Conservation (phyloP, 2,329 filamentous ascomycete genomes). For the Aureobasidium sp. region DNA sequence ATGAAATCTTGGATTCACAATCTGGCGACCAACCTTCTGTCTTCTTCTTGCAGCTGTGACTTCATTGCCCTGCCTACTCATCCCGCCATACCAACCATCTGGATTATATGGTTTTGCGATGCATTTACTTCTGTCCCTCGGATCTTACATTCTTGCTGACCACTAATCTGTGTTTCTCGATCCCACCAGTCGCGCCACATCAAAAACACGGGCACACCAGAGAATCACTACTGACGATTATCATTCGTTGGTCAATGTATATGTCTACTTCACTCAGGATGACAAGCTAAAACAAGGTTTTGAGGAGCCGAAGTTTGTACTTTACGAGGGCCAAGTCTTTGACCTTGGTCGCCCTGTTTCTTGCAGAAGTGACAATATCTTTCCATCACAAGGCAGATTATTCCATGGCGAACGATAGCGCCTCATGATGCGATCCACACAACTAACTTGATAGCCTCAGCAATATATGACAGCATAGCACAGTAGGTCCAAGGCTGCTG, state of each 20-base stretch:
- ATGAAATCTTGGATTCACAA: neutral
- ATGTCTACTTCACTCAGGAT: neutral
- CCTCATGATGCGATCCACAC: neutral
- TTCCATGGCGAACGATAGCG: neutral
- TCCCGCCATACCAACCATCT: neutral
- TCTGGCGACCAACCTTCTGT: neutral
- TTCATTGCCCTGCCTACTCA: neutral
- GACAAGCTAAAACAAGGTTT: conserved; percentile 5
- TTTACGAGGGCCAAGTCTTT: neutral
- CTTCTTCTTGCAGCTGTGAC: conserved; percentile 1
- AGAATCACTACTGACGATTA: neutral
- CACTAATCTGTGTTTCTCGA: neutral
- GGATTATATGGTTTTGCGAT: neutral
- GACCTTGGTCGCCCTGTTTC: neutral
- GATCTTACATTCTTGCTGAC: neutral
- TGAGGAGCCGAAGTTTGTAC: conserved; percentile 10
- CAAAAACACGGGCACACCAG: neutral
- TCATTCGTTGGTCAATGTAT: neutral
- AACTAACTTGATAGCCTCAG: neutral
- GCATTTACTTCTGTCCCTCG: neutral
- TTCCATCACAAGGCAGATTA: neutral
- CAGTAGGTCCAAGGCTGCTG: neutral
- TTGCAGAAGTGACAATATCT: neutral
- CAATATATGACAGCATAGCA: conserved; percentile 6
- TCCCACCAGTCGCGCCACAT: neutral